Percentiles rank a stretch among this genome's conserved stretches.
These are phyloP conservation scores for Aspergillus tamarii DNA, from an alignment of 2,329 filamentous ascomycete genomes.

Conservation along the genomic window DNA sequence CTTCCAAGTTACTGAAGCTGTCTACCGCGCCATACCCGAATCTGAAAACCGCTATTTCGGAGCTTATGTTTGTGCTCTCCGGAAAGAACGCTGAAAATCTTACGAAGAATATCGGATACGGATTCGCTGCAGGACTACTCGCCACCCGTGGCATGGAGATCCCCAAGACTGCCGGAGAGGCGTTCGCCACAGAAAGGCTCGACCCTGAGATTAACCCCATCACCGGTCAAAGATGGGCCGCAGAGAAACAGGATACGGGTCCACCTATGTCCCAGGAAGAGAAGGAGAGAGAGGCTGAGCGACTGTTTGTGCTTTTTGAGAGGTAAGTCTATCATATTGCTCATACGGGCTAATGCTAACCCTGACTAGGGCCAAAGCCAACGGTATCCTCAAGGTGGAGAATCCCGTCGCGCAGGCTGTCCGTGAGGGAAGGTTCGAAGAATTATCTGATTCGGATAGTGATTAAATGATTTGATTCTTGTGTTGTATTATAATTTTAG, in stretches of 20 bases:
- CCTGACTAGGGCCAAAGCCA: slow-evolving; percentile 63
- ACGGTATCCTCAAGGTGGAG: slow-evolving; percentile 74
- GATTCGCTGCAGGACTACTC: slow-evolving; percentile 87
- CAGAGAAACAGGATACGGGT: slow-evolving; percentile 61
- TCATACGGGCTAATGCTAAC: slow-evolving; percentile 18
- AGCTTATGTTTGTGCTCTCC: slow-evolving; percentile 84
- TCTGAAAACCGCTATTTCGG: slow-evolving; percentile 73
- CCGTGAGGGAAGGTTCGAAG: slow-evolving; percentile 70
- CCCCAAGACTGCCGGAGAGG: slow-evolving; percentile 66
- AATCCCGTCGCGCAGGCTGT: slow-evolving; percentile 76
- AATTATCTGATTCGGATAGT: slow-evolving; percentile 61
- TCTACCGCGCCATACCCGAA: slow-evolving; percentile 75
- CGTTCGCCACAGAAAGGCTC: slow-evolving; percentile 45
- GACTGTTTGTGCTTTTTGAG: slow-evolving; percentile 88
- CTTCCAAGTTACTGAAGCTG: slow-evolving; percentile 75
- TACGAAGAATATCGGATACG: slow-evolving; percentile 91
- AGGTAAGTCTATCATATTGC: slow-evolving; percentile 54
- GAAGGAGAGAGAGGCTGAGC: slow-evolving; percentile 88
- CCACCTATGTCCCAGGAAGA: slow-evolving; percentile 87
- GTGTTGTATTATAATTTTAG: neutral
- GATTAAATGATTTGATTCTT: slow-evolving; percentile 24
- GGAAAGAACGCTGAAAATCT: slow-evolving; percentile 78
- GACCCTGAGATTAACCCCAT: slow-evolving; percentile 70
- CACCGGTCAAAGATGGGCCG: slow-evolving; percentile 79
- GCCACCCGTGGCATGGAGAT: slow-evolving; percentile 81